Conservation (phyloP, 192 early-diverging fungal genomes). For the Umbelopsis ramanniana region DNA sequence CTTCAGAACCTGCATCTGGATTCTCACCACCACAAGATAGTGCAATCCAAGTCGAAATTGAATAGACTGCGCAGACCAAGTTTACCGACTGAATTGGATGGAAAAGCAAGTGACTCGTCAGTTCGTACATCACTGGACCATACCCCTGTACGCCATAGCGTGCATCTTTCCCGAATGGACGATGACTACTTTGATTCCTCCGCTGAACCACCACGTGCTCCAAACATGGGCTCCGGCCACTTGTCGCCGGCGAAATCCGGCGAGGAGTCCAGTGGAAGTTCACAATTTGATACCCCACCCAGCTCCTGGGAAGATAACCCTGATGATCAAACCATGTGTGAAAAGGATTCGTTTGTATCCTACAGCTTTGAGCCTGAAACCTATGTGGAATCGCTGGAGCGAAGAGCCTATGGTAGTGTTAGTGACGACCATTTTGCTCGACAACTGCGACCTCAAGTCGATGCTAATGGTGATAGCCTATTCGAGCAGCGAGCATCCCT, state of each 20-base stretch:
- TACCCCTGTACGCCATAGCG: constrained; percentile 5
- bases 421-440: constrained; percentile 8
- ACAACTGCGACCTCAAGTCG: not conserved
- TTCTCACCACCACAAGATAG: not conserved
- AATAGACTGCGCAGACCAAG: constrained; percentile 36
- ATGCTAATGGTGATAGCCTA: constrained; percentile 9
- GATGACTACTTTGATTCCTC: constrained; percentile 2
- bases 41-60: not conserved
- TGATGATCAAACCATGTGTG: not conserved
- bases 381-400: constrained; percentile 37
- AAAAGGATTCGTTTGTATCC: not conserved
- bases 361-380: constrained; percentile 27
- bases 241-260: not conserved
- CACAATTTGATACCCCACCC: constrained; percentile 22
- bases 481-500: constrained; percentile 26
- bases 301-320: constrained; percentile 22
- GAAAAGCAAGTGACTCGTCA: constrained; percentile 7
- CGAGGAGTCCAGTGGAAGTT: constrained; percentile 5
- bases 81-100: constrained; percentile 41
- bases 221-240: not conserved
- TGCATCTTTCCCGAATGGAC: constrained; percentile 6
- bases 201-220: not conserved
- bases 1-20: constrained; percentile 1
- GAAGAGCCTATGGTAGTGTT: constrained; percentile 30
- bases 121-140: constrained; percentile 20